phyloP scores from a whole-genome alignment of 2,329 filamentous ascomycete species.

The Pyrenophora teres region DNA sequence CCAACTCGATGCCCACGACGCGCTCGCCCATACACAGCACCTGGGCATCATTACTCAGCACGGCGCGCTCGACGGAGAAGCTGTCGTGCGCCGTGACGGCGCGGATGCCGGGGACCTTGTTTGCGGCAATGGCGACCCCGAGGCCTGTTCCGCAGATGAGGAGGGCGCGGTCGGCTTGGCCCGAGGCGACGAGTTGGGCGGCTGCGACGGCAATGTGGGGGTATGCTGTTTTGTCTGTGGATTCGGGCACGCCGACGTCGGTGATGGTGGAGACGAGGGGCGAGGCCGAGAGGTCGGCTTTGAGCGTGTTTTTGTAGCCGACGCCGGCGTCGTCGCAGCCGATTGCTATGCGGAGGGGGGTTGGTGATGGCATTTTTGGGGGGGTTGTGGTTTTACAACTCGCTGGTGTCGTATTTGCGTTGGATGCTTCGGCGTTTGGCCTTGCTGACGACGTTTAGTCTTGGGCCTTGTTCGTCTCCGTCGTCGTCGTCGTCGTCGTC shows the following conservation, averaged over 20 bases:
- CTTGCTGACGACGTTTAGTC: constrained; percentile 15
- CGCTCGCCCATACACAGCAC: constrained; percentile 86
- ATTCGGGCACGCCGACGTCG: constrained; percentile 73
- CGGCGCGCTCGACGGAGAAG: constrained; percentile 79
- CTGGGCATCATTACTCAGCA: constrained; percentile 85
- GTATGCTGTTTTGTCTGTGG: constrained; percentile 78
- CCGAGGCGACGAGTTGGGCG: constrained; percentile 65
- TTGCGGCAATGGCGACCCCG: constrained; percentile 85
- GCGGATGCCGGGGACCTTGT: constrained; percentile 81
- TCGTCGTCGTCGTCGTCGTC: constrained; percentile 9
- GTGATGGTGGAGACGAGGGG: constrained; percentile 68
- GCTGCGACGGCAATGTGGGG: constrained; percentile 77
- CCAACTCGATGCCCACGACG: constrained; percentile 80
- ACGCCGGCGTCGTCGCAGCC: constrained; percentile 75
- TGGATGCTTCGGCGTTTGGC: constrained; percentile 24
- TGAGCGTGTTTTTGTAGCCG: constrained; percentile 78
- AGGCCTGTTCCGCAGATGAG: constrained; percentile 86
- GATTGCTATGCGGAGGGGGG: constrained; percentile 62
- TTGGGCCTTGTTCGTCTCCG: not conserved
- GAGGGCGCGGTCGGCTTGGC: constrained; percentile 75
- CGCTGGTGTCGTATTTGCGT: constrained; percentile 40
- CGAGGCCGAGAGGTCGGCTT: constrained; percentile 70
- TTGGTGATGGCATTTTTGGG: not conserved
- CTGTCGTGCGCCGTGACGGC: constrained; percentile 90
- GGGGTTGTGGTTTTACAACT: constrained; percentile 24